Evolutionary conservation across 208 protist genomes (phyloP), one percentile per base, ranked within the genome.

Genomic region (Phytomonas francai): DNA sequence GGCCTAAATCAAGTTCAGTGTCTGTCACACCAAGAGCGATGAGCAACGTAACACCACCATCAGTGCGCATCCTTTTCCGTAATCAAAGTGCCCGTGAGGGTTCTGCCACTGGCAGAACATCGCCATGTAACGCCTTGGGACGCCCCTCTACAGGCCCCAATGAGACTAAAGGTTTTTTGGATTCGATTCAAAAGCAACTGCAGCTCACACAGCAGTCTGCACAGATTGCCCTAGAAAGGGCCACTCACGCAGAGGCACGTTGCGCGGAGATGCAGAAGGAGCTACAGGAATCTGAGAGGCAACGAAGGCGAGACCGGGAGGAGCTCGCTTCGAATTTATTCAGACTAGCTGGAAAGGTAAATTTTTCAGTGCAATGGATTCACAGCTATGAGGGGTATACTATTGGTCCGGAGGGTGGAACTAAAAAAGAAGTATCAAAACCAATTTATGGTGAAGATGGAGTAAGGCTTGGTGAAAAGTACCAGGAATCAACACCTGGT

Each of bases 181-280:
- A 54, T 54, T 54, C 45, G 25, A 54, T 54, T 54, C 45, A 25
- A 54, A 54, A 54, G 45, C 45, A 54, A 19, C 19, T 54, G 8
- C 45, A 54, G 25, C 45, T 54, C 45, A 22, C 45, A 54, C 45
- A 54, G 27, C 30, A 31, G 58, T 31, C 58, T 9, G 58, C 31
- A 39, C n/a, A 32, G 31, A 45, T 34, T 28, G 30, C 42, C 33
- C 16, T 31, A 12, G 30, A 36, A n/a, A n/a, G 27, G 25, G 60
- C 12, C 16, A 49, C 31, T 57, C 56, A 16, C 72, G 54, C 70
- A 71, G 59, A 69, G 51, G 51, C 39, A 16, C 67, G 72, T 1
- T 49, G 68, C 1, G 57, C 76, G n/a, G 54, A 59, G 34, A 59
- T 80, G 49, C 68, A 77, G 59, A 68, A 59, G 60, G 34, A 73